Evolutionary conservation across 352 stramenopile genomes (phyloP).

Genomic region (Globisporangium takayamanum): DNA sequence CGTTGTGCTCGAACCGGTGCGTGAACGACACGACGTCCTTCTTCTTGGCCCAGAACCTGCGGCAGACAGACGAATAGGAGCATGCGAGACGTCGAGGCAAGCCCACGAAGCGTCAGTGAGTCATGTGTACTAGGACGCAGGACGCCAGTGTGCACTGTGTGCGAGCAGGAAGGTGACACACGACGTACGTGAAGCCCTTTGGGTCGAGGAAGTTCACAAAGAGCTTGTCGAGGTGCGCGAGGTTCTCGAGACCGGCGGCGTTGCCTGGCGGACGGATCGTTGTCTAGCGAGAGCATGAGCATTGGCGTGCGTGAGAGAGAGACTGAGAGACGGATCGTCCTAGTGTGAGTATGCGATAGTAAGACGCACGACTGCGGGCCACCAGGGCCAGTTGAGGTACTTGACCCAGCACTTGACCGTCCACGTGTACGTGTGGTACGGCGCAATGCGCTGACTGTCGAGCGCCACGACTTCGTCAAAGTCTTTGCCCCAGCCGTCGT

Average conservation of each 20-base stretch:
- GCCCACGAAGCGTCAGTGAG: not conserved
- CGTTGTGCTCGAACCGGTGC: conserved; percentile 28
- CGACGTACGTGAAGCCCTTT: conserved; percentile 21
- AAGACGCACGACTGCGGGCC: conserved; percentile 49
- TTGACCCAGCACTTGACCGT: conserved; percentile 76
- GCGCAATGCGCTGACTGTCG: conserved; percentile 51
- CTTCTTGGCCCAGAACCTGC: conserved; percentile 44
- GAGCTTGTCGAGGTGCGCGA: conserved; percentile 29
- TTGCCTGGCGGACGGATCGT: conserved; percentile 55
- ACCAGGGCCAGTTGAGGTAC: conserved; percentile 76
- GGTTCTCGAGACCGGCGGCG: conserved; percentile 26
- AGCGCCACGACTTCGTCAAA: conserved; percentile 56
- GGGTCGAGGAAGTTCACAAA: conserved; percentile 56
- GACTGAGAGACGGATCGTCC: too few species aligned
- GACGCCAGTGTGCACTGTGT: too few species aligned
- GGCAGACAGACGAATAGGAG: not conserved
- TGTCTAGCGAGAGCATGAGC: conserved; percentile 18
- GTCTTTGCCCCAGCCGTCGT: conserved; percentile 52
- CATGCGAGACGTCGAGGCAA: too few species aligned
- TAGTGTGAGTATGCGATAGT: not conserved
- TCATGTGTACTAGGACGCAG: not conserved
- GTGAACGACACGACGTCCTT: conserved; percentile 31
- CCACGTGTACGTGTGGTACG: conserved; percentile 73
- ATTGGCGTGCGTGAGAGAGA: not conserved
- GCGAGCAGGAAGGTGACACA: not conserved